These are phyloP conservation scores for Yarrowia keelungensis DNA, from an alignment of 805 yeast species.

Conservation along the genomic window DNA sequence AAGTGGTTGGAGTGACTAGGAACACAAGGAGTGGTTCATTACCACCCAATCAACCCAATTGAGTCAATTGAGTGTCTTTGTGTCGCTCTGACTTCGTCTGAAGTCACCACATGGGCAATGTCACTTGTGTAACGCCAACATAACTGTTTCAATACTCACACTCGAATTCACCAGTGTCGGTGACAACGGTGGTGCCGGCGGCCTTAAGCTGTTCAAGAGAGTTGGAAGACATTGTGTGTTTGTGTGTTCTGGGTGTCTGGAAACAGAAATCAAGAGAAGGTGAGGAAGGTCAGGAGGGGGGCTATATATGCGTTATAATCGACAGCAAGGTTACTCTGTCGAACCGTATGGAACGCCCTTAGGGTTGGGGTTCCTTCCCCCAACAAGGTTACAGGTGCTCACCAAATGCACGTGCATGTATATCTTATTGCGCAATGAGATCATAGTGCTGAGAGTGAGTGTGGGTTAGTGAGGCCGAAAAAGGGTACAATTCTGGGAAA, in stretches of 20 bases:
- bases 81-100: neutral
- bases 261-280: conserved; percentile 2
- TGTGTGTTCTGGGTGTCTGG: neutral
- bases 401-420: conserved; percentile 32
- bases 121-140: neutral
- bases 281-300: neutral
- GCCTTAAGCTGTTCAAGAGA: conserved; percentile 93
- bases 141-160: conserved; percentile 55
- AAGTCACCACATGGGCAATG: neutral
- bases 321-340: conserved; percentile 37
- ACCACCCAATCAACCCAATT: neutral
- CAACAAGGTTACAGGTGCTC: conserved; percentile 20
- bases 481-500: too few species aligned
- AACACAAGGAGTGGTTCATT: neutral
- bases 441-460: conserved; percentile 14
- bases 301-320: conserved; percentile 32
- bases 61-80: neutral
- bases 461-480: too few species aligned
- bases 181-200: conserved; percentile 94
- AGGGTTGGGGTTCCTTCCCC: conserved; percentile 23
- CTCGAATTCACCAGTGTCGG: conserved; percentile 99
- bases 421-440: conserved; percentile 31
- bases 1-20: too few species aligned
- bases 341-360: conserved; percentile 36
- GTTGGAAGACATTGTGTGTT: conserved; percentile 50